Evolutionary conservation across 2,329 filamentous ascomycete genomes (phyloP).

Genomic region (Paecilomyces sp.): DNA sequence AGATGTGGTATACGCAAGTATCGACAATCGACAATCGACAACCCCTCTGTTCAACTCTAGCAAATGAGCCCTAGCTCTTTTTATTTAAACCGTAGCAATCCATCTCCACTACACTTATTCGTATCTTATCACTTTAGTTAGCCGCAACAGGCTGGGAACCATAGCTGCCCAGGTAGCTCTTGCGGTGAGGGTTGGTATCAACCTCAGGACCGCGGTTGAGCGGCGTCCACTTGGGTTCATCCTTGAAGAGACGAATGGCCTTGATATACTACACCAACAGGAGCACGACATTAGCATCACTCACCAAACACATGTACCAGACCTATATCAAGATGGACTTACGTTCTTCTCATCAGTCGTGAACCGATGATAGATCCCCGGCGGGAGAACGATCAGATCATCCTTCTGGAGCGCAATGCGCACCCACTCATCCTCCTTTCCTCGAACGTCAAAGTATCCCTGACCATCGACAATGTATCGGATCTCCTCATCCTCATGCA

Average conservation of each 20-base stretch:
- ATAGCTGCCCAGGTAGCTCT: conserved; percentile 60
- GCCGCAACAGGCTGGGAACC: conserved; percentile 17
- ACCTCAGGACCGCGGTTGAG: conserved; percentile 73
- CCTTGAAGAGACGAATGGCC: conserved; percentile 94
- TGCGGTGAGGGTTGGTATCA: conserved; percentile 69
- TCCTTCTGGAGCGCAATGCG: conserved; percentile 75
- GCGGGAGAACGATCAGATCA: conserved; percentile 87
- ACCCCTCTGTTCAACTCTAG: not conserved
- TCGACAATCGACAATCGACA: not conserved
- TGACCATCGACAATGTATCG: conserved; percentile 82
- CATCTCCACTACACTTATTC: not conserved
- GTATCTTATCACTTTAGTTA: conserved; percentile 9
- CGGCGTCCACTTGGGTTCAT: conserved; percentile 97
- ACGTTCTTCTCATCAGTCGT: conserved; percentile 90
- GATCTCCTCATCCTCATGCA: conserved; percentile 99
- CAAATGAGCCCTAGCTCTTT: not conserved
- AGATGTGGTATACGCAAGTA: not conserved
- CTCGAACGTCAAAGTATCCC: conserved; percentile 90
- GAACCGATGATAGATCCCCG: conserved; percentile 95
- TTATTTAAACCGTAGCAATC: no score
- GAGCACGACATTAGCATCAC: not conserved
- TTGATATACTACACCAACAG: conserved; percentile 62
- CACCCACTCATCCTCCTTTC: conserved; percentile 79
- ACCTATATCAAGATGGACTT: conserved; percentile 31
- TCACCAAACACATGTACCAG: no score